Percentiles rank a stretch among this genome's conserved stretches.
These are phyloP conservation scores for Penicillium salamii DNA, from an alignment of 495 filamentous ascomycete genomes.

Conservation along the genomic window DNA sequence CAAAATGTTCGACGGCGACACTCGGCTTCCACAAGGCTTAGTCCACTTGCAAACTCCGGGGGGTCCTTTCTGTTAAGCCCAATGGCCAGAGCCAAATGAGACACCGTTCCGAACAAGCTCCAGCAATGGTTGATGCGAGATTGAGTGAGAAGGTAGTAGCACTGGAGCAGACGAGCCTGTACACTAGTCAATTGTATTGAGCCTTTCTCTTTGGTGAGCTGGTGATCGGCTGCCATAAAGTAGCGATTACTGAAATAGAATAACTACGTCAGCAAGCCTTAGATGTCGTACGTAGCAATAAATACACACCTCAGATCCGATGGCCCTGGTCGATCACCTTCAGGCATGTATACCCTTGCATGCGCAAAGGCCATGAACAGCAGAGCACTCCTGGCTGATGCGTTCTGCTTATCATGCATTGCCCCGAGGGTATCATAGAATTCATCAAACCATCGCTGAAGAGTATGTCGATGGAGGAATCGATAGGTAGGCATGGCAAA, in stretches of 20 bases:
- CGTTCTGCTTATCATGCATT: neutral
- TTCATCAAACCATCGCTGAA: conserved; percentile 16
- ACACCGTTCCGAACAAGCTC: conserved; percentile 1
- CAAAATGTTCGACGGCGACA: conserved; percentile 3
- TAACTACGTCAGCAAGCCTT: too few relatives aligned
- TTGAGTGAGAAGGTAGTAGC: conserved; percentile 1
- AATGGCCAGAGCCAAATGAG: neutral
- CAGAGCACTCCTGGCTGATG: neutral
- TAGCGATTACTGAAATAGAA: neutral
- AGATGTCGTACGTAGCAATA: too few relatives aligned
- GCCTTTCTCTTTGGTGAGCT: conserved; percentile 2
- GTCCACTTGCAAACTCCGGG: neutral
- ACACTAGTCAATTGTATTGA: conserved; percentile 1
- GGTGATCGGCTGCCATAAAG: conserved; percentile 3
- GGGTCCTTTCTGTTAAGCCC: conserved; percentile 2
- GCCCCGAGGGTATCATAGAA: conserved; percentile 25
- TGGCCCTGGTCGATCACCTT: neutral
- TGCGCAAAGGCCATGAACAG: conserved; percentile 3
- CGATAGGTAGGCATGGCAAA: conserved; percentile 26
- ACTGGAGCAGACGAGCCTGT: conserved; percentile 1
- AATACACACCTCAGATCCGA: neutral
- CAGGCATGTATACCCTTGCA: neutral
- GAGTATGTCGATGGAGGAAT: conserved; percentile 22
- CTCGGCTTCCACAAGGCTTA: conserved; percentile 7
- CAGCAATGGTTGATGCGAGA: conserved; percentile 10